These are phyloP conservation scores for Solanum piurae DNA, from an alignment of 257 asterid species.

Conservation along the genomic window DNA sequence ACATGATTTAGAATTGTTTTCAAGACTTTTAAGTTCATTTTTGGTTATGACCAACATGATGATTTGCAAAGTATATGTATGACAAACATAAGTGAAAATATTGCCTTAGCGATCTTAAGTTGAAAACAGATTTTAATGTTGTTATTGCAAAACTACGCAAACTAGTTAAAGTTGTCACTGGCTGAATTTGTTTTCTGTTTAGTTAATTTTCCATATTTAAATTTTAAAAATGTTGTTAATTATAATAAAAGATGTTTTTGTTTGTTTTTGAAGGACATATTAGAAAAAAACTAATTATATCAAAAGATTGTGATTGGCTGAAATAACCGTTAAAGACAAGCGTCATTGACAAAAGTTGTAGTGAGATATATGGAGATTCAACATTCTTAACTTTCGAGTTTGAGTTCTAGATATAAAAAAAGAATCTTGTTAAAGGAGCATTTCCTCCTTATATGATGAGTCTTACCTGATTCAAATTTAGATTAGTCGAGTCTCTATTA, in stretches of 20 bases:
- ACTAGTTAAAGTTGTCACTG: not conserved
- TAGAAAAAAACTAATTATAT: too few species aligned
- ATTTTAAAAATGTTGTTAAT: not conserved
- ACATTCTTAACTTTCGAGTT: too few species aligned
- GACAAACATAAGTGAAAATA: not conserved
- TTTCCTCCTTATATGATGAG: too few species aligned
- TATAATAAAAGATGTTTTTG: not conserved
- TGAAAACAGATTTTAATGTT: not conserved
- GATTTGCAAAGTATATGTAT: not conserved
- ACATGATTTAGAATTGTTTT: too few species aligned
- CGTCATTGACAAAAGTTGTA: not conserved
- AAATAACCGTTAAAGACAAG: not conserved
- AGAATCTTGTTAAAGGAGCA: too few species aligned
- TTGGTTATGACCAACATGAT: not conserved
- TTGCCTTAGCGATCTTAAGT: too few species aligned
- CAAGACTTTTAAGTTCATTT: not conserved
- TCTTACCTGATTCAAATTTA: too few species aligned
- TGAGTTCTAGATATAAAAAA: too few species aligned
- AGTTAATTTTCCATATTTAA: not conserved
- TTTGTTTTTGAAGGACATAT: too few species aligned
- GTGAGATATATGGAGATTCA: not conserved
- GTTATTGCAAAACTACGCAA: not conserved
- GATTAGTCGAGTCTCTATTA: too few species aligned
- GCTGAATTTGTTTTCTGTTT: not conserved
- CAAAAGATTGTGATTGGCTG: not conserved